Conservation (phyloP, 2,329 filamentous ascomycete genomes). For the Aaosphaeria pasadenensis region DNA sequence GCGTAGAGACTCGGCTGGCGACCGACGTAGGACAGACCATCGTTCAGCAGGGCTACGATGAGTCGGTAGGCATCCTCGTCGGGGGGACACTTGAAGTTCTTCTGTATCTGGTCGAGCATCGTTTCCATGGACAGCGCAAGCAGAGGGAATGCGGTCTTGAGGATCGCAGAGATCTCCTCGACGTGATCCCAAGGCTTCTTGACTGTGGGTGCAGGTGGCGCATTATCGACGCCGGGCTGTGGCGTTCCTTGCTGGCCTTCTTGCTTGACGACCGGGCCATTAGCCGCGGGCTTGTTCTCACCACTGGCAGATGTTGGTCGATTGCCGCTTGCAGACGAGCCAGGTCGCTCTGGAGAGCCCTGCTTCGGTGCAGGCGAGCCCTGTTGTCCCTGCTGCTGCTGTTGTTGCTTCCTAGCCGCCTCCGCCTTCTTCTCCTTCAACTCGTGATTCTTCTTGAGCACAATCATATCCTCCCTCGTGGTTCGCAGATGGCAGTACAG, state of each 20-base stretch:
- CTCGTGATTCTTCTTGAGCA: constrained; percentile 85
- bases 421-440: constrained; percentile 58
- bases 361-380: constrained; percentile 36
- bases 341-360: constrained; percentile 32
- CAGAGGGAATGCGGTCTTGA: constrained; percentile 96
- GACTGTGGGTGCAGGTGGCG: constrained; percentile 23
- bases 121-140: constrained; percentile 98
- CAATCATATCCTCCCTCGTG: constrained; percentile 87
- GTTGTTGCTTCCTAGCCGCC: constrained; percentile 59
- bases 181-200: constrained; percentile 95
- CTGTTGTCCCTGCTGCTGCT: constrained; percentile 40
- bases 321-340: constrained; percentile 25
- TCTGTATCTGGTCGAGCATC: constrained; percentile 98
- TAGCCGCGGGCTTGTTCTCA: constrained; percentile 46
- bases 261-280: constrained; percentile 37
- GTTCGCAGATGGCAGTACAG: constrained; percentile 95
- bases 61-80: constrained; percentile 97
- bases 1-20: constrained; percentile 84
- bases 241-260: constrained; percentile 35
- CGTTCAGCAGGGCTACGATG: constrained; percentile 95
- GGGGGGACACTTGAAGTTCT: constrained; percentile 97
- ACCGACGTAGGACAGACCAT: constrained; percentile 88
- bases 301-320: constrained; percentile 31
- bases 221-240: constrained; percentile 15
- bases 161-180: constrained; percentile 89